Evolutionary conservation across 805 yeast genomes (phyloP).

Genomic region (Monosporozyma siamensis): DNA sequence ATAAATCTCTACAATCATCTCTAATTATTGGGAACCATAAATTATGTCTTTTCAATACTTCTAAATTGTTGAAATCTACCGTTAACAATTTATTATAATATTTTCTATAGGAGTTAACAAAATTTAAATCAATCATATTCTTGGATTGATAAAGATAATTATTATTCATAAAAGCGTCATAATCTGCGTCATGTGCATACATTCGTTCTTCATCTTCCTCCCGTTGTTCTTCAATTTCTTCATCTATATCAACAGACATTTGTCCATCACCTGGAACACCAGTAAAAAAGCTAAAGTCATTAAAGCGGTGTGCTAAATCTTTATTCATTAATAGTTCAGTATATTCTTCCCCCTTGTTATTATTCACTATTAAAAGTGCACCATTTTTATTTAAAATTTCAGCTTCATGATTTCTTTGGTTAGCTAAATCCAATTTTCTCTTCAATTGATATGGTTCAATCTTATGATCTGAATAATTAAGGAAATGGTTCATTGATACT

Average conservation of each 20-base stretch:
- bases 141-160: not conserved
- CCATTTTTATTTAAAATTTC: not conserved
- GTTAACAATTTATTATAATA: conserved; percentile 19
- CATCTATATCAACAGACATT: not conserved
- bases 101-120: conserved; percentile 14
- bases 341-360: not conserved
- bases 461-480: conserved; percentile 10
- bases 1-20: conserved; percentile 7
- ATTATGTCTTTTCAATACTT: conserved; percentile 17
- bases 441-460: conserved; percentile 11
- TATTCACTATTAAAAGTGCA: not conserved
- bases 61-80: conserved; percentile 13
- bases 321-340: not conserved
- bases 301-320: not conserved
- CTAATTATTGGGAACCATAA: conserved; percentile 25
- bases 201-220: not conserved
- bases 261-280: not conserved
- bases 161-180: not conserved
- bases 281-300: not conserved
- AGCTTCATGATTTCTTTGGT: not conserved
- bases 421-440: not conserved
- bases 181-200: not conserved
- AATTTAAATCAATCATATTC: conserved; percentile 3
- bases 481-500: conserved; percentile 11
- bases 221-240: not conserved